Base-by-base conservation (phyloP, 441 rosid genomes). In the Dalechampia spathulata region DNA sequence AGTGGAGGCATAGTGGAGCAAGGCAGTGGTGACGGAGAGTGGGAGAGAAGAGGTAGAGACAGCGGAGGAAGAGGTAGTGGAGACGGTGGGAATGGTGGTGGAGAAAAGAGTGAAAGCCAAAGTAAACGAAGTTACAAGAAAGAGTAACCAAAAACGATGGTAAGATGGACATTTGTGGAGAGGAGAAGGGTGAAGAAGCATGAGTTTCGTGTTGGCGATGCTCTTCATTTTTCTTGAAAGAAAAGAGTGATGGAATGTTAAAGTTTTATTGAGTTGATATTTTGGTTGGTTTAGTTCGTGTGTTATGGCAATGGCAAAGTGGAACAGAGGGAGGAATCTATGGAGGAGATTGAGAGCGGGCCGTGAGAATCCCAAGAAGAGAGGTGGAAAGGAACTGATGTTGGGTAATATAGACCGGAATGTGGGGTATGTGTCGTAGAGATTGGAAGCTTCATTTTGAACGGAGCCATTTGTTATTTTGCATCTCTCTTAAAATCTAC, bases 1-100 rank as follows among this genome's bases (percentile, higher is more conserved):
- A 14, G 69, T 26, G 59, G 86, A 61, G 38, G 89, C 72, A 74
- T 84, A 85, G 76, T 87, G 85, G 66, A 87, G 79, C 51, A 90
- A 84, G 8, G 96, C 90, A 55, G 76, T 38, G 61, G 78, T 41
- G 57, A 83, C 49, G 12, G 85, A 63, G 11, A 79, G 62, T 0
- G 87, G 81, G 23, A 87, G 68, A 55, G 74, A 22, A 46, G 63
- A 27, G 59, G 76, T 12, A 12, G 75, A 3, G 28, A 66, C 38
- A 27, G 64, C 37, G 13, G 76, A 21, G 43, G 74, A 23, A 9
- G 71, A 49, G 28, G 62, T n/a, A 28, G 75, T 47, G 56, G 75
- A 10, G 53, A 71, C 42, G 55, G 73, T 58, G 58, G 76, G 55
- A 23, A 64, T 4, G 32, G 68, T 28, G 57, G 78, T 21, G 69